phyloP scores from a whole-genome alignment of 768 basidiomycete species.

The Kockovaella imperatae region DNA sequence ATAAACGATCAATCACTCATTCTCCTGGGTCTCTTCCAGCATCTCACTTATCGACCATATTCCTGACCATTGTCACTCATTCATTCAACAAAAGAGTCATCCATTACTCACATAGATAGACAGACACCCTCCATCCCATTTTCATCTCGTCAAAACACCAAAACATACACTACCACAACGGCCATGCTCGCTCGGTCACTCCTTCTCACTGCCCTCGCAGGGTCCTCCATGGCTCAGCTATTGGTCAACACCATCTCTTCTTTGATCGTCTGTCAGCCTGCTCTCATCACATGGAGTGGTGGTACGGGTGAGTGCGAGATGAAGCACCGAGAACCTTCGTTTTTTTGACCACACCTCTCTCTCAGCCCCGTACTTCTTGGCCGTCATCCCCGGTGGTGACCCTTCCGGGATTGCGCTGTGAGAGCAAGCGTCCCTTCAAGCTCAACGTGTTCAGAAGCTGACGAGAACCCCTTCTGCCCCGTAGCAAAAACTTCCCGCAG shows the following conservation, averaged over 20 bases:
- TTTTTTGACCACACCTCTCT: not conserved
- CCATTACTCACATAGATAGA: not conserved
- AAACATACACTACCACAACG: slow-evolving; percentile 4
- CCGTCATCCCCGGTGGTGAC: slow-evolving; percentile 34
- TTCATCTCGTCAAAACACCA: not conserved
- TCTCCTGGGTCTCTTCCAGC: too few species aligned
- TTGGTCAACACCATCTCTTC: slow-evolving; percentile 19
- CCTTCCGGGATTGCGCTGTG: slow-evolving; percentile 27
- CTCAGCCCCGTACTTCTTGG: slow-evolving; percentile 28
- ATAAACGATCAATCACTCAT: too few species aligned
- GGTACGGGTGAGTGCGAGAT: slow-evolving; percentile 23
- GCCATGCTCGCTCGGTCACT: slow-evolving; percentile 20
- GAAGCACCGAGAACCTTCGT: too few species aligned
- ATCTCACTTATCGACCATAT: too few species aligned
- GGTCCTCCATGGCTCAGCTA: slow-evolving; percentile 22
- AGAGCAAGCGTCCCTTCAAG: not conserved
- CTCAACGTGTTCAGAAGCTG: not conserved
- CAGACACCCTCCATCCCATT: slow-evolving; percentile 1
- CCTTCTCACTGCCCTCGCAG: slow-evolving; percentile 12
- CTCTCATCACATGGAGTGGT: slow-evolving; percentile 22
- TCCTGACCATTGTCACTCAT: too few species aligned
- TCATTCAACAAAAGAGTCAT: not conserved
- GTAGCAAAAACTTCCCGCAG: slow-evolving; percentile 22
- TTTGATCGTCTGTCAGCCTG: slow-evolving; percentile 31
- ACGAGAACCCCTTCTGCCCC: not conserved